Evolutionary conservation across 2,329 filamentous ascomycete genomes (phyloP), one percentile per base, ranked within the genome.

Genomic region (Stagonosporopsis cucurbitacearum): DNA sequence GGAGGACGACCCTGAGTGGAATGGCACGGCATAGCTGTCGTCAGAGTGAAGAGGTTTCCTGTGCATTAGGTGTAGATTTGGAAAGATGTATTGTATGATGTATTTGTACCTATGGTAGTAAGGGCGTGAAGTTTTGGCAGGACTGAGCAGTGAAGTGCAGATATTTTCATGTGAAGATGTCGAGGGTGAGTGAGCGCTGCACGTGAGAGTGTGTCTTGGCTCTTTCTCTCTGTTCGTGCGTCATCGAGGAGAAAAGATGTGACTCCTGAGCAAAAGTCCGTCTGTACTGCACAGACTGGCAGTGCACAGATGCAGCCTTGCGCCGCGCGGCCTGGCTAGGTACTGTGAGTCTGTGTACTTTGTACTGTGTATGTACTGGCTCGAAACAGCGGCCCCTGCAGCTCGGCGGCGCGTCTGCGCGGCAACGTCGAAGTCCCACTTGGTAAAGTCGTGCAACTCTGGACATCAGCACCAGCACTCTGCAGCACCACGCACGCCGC

Each of bases 401-500:
- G 42, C 33, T 37, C 32, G 44, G 51, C 45, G 33, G 36, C 36
- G 43, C n/a, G 35, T 42, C 36, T 37, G 36, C 36, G 36, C 35
- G 35, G 35, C 8, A 37, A 4, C 11, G 35, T 37, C 13, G 8
- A 7, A 37, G 35, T 37, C 13, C 17, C 17, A 37, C 30, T 28
- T 9, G 42, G 19, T 43, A 44, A 33, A 50, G 36, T 50, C 22
- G 45, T 46, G 35, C 46, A 55, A 49, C 52, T 50, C 17, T 12
- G 26, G 35, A 45, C 45, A 23, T 12, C 30, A n/a, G 30, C 30
- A 20, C 44, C 46, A 41, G 37, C 40, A 41, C 40, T 33, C 45
- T 44, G 32, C 46, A 55, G 17, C 52, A 45, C 30, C 40, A 46
- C 52, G 46, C n/a, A 26, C 39, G 46, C 52, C 50, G 45, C 46